phyloP scores from a whole-genome alignment of 1,284 basidiomycete genomes.

The Fomitiporia mediterranea region DNA sequence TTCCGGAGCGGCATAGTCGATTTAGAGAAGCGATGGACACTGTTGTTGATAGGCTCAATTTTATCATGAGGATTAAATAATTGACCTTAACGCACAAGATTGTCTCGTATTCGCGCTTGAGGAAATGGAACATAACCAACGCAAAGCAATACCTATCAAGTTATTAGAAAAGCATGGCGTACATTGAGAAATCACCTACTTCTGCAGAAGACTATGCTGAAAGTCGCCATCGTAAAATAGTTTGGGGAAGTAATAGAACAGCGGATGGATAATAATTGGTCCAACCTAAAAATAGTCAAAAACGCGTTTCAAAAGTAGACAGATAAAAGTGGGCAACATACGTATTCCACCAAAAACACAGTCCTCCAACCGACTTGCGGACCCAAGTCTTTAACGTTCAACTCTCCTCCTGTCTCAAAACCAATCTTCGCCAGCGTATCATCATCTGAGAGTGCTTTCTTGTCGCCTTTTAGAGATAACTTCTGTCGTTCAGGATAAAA shows the following conservation, averaged over 20 bases:
- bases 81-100: slow-evolving; percentile 55
- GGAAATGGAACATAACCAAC: slow-evolving; percentile 83
- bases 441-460: slow-evolving; percentile 59
- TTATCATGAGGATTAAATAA: neutral
- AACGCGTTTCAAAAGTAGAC: neutral
- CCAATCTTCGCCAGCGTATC: slow-evolving; percentile 54
- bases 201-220: slow-evolving; percentile 74
- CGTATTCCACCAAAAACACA: slow-evolving; percentile 90
- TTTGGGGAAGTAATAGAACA: slow-evolving; percentile 73
- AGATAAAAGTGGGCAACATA: slow-evolving; percentile 37
- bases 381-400: slow-evolving; percentile 84
- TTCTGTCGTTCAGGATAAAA: slow-evolving; percentile 71
- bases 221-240: slow-evolving; percentile 67
- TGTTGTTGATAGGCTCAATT: slow-evolving; percentile 28
- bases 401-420: slow-evolving; percentile 51
- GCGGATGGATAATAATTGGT: slow-evolving; percentile 87
- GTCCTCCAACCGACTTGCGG: slow-evolving; percentile 83
- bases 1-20: slow-evolving; percentile 89
- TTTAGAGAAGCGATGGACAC: slow-evolving; percentile 92
- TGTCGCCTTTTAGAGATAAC: slow-evolving; percentile 57
- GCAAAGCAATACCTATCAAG: slow-evolving; percentile 67
- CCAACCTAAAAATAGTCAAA: slow-evolving; percentile 55
- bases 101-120: slow-evolving; percentile 93
- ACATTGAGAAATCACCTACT: slow-evolving; percentile 38
- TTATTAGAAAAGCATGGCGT: slow-evolving; percentile 4